phyloP scores from a whole-genome alignment of 1,284 basidiomycete species.

The Microbotryum saponariae region DNA sequence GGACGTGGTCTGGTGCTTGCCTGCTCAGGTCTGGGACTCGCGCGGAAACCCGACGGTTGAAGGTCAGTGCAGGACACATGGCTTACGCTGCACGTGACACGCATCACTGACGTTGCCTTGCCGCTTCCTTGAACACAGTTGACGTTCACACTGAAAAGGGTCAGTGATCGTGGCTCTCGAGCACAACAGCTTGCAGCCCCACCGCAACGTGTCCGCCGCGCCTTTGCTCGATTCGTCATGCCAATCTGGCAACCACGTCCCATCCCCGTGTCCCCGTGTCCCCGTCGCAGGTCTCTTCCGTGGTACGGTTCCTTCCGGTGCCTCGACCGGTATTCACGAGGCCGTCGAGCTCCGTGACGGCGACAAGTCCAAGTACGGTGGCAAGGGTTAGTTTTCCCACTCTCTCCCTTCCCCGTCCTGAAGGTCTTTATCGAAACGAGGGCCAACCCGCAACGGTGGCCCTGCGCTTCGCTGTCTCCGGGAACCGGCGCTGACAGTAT shows the following conservation, averaged over 20 bases:
- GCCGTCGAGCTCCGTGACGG: constrained; percentile 97
- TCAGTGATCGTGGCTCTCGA: constrained; percentile 4
- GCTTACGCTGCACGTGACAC: background rate
- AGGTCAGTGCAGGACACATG: constrained; percentile 6
- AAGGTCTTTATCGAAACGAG: background rate
- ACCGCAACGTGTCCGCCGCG: constrained; percentile 3
- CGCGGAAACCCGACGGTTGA: constrained; percentile 34
- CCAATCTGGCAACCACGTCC: constrained; percentile 24
- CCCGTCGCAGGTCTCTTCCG: constrained; percentile 70
- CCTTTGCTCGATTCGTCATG: constrained; percentile 17
- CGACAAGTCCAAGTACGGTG: constrained; percentile 86
- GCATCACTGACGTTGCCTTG: background rate
- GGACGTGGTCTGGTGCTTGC: no score
- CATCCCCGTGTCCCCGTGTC: background rate
- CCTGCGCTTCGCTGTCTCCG: background rate
- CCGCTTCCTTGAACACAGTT: constrained; percentile 45
- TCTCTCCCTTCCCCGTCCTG: background rate
- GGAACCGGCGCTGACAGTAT: background rate
- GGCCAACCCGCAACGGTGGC: background rate
- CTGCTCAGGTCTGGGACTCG: constrained; percentile 29
- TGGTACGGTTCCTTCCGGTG: constrained; percentile 93
- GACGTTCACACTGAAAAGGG: constrained; percentile 65
- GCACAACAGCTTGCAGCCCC: background rate
- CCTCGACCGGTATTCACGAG: constrained; percentile 96
- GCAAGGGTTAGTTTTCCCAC: constrained; percentile 63